Conservation (phyloP, 306 rosid genomes). For the Arachis stenosperma region DNA sequence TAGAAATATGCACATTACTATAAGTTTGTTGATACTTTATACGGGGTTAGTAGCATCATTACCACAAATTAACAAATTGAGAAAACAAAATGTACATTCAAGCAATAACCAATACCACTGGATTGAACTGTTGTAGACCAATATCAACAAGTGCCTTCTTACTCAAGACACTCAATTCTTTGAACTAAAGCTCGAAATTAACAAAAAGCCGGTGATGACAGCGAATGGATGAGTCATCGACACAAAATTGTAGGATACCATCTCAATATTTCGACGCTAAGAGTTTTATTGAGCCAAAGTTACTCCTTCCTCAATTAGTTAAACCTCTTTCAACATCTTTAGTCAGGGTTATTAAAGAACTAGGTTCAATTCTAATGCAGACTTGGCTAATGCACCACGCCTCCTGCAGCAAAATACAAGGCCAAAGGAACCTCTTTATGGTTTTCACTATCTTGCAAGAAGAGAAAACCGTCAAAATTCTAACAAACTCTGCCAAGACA, state of each 20-base stretch:
- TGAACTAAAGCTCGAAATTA: constrained; percentile 29
- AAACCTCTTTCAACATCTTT: constrained; percentile 31
- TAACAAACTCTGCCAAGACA: neutral
- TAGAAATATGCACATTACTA: too few relatives aligned
- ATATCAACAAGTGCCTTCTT: constrained; percentile 34
- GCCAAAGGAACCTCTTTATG: constrained; percentile 5
- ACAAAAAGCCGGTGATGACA: constrained; percentile 47
- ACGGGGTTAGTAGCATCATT: too few relatives aligned
- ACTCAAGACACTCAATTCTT: constrained; percentile 24
- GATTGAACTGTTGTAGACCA: too few relatives aligned
- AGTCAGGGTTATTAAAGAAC: constrained; percentile 74
- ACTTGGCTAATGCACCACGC: constrained; percentile 79
- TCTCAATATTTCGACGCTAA: constrained; percentile 16
- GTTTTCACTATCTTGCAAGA: neutral
- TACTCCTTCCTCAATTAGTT: constrained; percentile 32
- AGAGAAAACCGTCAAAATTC: neutral
- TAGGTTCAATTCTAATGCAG: constrained; percentile 74
- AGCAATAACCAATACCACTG: too few relatives aligned
- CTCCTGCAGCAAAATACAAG: constrained; percentile 56
- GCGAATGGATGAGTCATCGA: neutral
- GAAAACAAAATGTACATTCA: too few relatives aligned
- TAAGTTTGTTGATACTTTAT: too few relatives aligned
- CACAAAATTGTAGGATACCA: constrained; percentile 41
- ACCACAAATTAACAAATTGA: too few relatives aligned
- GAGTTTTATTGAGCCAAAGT: constrained; percentile 29